Percentiles rank a stretch among this genome's conserved stretches.
Evolutionary conservation across 768 basidiomycete genomes (phyloP).

Genomic region (Phanerodontia chrysosporium): DNA sequence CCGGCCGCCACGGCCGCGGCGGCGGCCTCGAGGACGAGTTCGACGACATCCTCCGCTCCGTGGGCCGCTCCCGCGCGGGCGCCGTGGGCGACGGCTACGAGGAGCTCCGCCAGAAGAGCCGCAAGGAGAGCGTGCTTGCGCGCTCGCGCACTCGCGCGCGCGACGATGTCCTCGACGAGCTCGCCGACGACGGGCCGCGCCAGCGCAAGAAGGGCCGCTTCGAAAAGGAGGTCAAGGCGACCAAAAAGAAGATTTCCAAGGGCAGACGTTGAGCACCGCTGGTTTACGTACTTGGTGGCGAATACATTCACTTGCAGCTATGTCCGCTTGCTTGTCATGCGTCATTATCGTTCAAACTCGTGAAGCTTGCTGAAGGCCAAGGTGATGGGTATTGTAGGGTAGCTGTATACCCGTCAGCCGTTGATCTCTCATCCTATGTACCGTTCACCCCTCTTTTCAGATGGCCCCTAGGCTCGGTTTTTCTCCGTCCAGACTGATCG

Average conservation of each 20-base stretch:
- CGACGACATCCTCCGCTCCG: conserved; percentile 66
- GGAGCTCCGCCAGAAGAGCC: conserved; percentile 64
- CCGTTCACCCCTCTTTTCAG: too few relatives aligned
- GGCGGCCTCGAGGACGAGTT: conserved; percentile 84
- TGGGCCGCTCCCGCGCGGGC: conserved; percentile 39
- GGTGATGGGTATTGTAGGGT: too few relatives aligned
- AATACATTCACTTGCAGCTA: too few relatives aligned
- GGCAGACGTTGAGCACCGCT: not conserved
- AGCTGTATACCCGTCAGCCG: too few relatives aligned
- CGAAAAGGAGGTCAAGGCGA: conserved; percentile 37
- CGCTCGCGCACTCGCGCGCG: conserved; percentile 44
- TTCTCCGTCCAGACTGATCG: too few relatives aligned
- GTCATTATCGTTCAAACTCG: too few relatives aligned
- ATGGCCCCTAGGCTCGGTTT: too few relatives aligned
- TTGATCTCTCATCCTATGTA: too few relatives aligned
- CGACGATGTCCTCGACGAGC: conserved; percentile 27
- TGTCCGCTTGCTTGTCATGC: too few relatives aligned
- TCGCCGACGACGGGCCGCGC: conserved; percentile 28
- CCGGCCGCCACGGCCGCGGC: conserved; percentile 50
- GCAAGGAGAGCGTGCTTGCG: conserved; percentile 56
- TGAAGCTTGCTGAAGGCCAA: too few relatives aligned
- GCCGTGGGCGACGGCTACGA: conserved; percentile 75
- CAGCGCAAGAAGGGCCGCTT: conserved; percentile 38
- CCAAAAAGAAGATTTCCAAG: conserved; percentile 23
- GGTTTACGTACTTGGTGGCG: not conserved